Conservation (phyloP, 164 flowering plant species). For the Malania oleifera region DNA sequence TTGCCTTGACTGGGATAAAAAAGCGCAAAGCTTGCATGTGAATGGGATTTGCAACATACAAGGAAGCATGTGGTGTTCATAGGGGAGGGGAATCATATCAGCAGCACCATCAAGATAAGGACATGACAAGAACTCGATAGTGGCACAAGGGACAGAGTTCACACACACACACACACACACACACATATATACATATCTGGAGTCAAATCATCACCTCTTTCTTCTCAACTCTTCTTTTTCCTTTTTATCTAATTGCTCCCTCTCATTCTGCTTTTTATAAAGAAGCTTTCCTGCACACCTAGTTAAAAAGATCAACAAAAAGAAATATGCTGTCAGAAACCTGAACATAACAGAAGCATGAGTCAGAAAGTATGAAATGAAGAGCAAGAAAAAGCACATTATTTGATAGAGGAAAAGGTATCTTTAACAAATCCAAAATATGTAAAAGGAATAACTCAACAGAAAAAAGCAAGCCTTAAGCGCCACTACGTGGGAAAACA, state of each 20-base stretch:
- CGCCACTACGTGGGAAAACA: no score
- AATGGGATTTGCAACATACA: no score
- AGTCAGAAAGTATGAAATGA: no score
- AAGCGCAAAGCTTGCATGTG: no score
- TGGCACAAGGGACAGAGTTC: no score
- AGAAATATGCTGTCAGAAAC: slow-evolving; percentile 3
- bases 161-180: no score
- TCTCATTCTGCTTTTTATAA: slow-evolving; percentile 67
- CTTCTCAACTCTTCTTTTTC: slow-evolving; percentile 39
- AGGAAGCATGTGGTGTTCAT: no score
- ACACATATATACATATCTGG: no score
- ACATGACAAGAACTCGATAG: no score
- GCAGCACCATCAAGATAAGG: no score
- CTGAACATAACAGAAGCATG: background rate
- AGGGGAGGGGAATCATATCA: no score
- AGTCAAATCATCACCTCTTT: slow-evolving; percentile 39
- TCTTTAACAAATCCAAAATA: background rate
- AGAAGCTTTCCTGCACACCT: slow-evolving; percentile 82
- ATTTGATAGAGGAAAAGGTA: background rate
- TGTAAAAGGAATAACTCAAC: background rate
- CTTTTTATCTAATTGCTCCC: slow-evolving; percentile 33
- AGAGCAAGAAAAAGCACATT: background rate
- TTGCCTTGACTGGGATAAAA: no score
- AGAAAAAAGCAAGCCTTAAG: background rate
- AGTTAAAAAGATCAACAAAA: slow-evolving; percentile 15